These are phyloP conservation scores for Scheffersomyces illinoinensis DNA, from an alignment of 1,139 yeast species.

Conservation along the genomic window DNA sequence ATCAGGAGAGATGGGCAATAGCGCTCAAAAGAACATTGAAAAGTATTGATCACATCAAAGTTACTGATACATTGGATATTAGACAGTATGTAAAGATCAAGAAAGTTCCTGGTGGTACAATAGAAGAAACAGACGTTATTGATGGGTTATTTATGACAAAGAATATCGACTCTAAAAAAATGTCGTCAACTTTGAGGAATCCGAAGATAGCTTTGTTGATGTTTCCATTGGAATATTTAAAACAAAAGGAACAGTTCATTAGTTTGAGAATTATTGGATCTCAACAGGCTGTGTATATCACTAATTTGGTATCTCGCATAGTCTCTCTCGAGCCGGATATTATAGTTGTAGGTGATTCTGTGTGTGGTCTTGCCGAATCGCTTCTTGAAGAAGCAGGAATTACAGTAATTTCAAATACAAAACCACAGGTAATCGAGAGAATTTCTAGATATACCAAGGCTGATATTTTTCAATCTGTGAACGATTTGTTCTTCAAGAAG, in stretches of 20 bases:
- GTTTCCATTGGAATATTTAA: conserved; percentile 86
- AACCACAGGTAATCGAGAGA: conserved; percentile 80
- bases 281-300: conserved; percentile 84
- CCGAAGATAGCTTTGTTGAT: conserved; percentile 83
- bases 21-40: conserved; percentile 27
- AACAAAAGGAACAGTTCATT: conserved; percentile 71
- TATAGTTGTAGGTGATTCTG: conserved; percentile 76
- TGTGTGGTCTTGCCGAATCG: conserved; percentile 80
- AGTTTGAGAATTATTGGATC: conserved; percentile 82
- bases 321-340: conserved; percentile 77
- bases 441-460: conserved; percentile 81
- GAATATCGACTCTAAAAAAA: conserved; percentile 74
- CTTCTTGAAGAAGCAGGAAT: conserved; percentile 73
- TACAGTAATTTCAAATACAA: conserved; percentile 76
- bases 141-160: conserved; percentile 88
- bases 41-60: conserved; percentile 27
- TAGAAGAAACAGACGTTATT: conserved; percentile 59
- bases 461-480: conserved; percentile 61
- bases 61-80: conserved; percentile 78
- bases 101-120: conserved; percentile 73
- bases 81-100: conserved; percentile 87
- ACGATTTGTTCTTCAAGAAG: conserved; percentile 49
- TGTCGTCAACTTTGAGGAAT: conserved; percentile 62
- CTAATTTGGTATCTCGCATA: conserved; percentile 78
- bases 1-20: conserved; percentile 42